A percentile compares a stretch with the other conserved stretches of the same genome.
Conservation (phyloP, 768 basidiomycete species). For the Tylopilus intermedius region DNA sequence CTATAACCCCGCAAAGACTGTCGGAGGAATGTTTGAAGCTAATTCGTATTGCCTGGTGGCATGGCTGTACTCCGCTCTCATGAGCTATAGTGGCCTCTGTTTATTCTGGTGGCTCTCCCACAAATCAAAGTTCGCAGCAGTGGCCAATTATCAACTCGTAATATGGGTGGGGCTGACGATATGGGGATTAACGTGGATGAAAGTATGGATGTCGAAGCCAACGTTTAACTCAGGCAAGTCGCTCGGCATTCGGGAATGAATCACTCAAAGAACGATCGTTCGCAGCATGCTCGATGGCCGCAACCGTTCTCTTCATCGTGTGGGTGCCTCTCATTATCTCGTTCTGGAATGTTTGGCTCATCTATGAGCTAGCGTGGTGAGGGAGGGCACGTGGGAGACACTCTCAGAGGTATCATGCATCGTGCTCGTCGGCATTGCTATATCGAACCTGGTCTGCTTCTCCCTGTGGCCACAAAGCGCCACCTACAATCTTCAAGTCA, state of each 20-base stretch:
- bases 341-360: background rate
- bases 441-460: conserved; percentile 85
- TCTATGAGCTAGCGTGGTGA: conserved; percentile 55
- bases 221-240: conserved; percentile 79
- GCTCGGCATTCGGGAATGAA: background rate
- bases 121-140: conserved; percentile 62
- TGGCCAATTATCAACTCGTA: conserved; percentile 71
- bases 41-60: conserved; percentile 73
- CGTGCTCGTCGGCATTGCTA: conserved; percentile 65
- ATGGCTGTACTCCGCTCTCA: conserved; percentile 62
- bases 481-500: conserved; percentile 71
- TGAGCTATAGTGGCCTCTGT: conserved; percentile 71
- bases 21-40: conserved; percentile 91
- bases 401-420: conserved; percentile 73
- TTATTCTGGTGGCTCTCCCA: conserved; percentile 75
- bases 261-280: background rate
- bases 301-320: conserved; percentile 82
- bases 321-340: conserved; percentile 28
- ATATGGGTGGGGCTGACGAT: conserved; percentile 82
- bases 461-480: conserved; percentile 83
- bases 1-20: conserved; percentile 90
- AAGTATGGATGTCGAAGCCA: conserved; percentile 85
- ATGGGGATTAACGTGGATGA: conserved; percentile 82
- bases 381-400: conserved; percentile 78
- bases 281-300: conserved; percentile 78